phyloP scores from a whole-genome alignment of 2,329 filamentous ascomycete species.

The Pestalotiopsis sp. region DNA sequence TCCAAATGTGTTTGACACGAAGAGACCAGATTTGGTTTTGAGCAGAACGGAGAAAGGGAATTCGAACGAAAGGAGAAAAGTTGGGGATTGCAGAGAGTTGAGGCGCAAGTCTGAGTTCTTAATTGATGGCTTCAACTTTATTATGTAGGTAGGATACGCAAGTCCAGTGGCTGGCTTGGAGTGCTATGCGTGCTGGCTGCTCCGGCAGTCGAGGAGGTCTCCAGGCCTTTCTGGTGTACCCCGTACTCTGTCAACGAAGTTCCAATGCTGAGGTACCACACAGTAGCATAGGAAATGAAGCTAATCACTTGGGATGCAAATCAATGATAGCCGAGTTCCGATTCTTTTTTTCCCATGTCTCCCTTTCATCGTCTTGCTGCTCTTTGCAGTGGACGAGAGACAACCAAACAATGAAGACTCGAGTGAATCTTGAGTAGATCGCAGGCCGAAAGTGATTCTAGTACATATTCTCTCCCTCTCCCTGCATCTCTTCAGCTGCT shows the following conservation, averaged over 20 bases:
- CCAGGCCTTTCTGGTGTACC: too few species aligned
- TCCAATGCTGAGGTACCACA: neutral
- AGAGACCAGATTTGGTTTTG: neutral
- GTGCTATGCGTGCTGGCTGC: neutral
- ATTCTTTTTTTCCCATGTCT: neutral
- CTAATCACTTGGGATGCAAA: neutral
- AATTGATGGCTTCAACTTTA: slow-evolving; percentile 4
- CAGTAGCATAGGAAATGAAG: neutral
- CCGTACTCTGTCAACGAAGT: neutral
- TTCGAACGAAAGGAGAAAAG: neutral
- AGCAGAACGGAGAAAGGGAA: neutral
- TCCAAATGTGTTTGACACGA: neutral
- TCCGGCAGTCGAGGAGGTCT: neutral
- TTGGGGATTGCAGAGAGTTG: neutral
- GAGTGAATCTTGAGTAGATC: neutral
- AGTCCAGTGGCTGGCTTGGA: neutral
- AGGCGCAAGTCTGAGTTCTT: slow-evolving; percentile 1
- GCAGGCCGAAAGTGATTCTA: neutral
- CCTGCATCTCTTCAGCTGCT: slow-evolving; percentile 1
- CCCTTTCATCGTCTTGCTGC: neutral
- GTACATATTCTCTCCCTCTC: neutral
- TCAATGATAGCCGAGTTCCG: neutral
- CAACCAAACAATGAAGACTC: neutral
- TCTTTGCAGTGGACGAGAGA: neutral
- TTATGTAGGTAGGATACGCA: neutral